phyloP scores from a whole-genome alignment of 2,329 filamentous ascomycete species.

The Boeremia exigua region DNA sequence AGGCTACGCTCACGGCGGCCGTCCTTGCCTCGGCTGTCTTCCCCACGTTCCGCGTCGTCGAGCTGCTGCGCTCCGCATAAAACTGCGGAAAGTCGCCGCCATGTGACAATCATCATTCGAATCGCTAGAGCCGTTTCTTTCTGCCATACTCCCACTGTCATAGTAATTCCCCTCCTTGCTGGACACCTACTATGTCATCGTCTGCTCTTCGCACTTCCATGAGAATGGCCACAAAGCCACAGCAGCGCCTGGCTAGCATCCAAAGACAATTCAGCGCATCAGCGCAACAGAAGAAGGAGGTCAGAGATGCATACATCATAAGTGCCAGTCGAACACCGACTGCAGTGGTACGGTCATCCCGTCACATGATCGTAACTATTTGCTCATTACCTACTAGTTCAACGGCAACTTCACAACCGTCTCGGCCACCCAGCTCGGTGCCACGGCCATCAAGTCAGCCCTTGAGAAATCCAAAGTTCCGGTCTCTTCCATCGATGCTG shows the following conservation, averaged over 20 bases:
- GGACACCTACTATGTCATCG: conserved; percentile 39
- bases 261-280: conserved; percentile 48
- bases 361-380: not conserved
- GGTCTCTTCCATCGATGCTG: conserved; percentile 79
- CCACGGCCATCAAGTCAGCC: conserved; percentile 89
- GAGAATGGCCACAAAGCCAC: conserved; percentile 45
- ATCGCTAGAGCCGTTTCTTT: conserved; percentile 30
- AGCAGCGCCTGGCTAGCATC: conserved; percentile 45
- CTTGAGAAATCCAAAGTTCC: conserved; percentile 86
- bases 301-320: conserved; percentile 92
- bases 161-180: not conserved
- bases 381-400: conserved; percentile 67
- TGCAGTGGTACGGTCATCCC: conserved; percentile 68
- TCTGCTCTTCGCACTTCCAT: conserved; percentile 40
- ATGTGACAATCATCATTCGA: conserved; percentile 38
- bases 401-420: conserved; percentile 88
- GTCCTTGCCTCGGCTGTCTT: conserved; percentile 33
- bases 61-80: conserved; percentile 24
- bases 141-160: conserved; percentile 6
- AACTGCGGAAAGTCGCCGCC: conserved; percentile 31
- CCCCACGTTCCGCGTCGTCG: conserved; percentile 36
- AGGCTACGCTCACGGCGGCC: not conserved
- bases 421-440: conserved; percentile 85
- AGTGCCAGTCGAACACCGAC: conserved; percentile 89
- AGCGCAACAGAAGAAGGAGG: conserved; percentile 60